These are phyloP conservation scores for Boletus bicolor DNA, from an alignment of 768 basidiomycete species.

Conservation along the genomic window DNA sequence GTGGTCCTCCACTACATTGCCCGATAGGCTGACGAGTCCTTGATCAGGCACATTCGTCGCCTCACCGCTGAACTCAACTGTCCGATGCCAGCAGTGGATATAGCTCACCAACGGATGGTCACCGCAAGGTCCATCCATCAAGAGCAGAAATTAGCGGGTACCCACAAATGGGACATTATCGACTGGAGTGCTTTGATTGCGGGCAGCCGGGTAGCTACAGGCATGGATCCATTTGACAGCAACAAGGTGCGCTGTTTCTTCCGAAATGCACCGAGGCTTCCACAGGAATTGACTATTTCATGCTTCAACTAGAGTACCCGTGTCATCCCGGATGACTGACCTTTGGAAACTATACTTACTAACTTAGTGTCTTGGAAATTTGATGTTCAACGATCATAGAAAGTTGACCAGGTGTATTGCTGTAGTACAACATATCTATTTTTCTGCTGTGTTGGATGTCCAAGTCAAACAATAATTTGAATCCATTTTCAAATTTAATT, in stretches of 20 bases:
- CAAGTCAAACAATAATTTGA: neutral
- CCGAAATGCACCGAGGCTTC: neutral
- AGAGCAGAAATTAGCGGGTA: conserved; percentile 41
- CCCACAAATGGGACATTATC: conserved; percentile 51
- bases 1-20: neutral
- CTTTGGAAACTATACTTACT: neutral
- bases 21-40: conserved; percentile 1
- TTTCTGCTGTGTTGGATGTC: neutral
- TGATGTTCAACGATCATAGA: neutral
- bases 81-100: conserved; percentile 70
- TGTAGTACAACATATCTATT: neutral
- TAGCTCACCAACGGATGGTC: conserved; percentile 74
- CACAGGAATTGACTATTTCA: neutral
- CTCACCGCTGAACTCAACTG: conserved; percentile 62
- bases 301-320: conserved; percentile 9
- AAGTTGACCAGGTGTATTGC: neutral
- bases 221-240: conserved; percentile 47
- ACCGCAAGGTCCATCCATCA: conserved; percentile 73
- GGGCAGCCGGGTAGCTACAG: conserved; percentile 72
- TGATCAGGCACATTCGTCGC: conserved; percentile 59
- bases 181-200: conserved; percentile 86
- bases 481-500: too few relatives aligned
- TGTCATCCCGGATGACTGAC: conserved; percentile 25
- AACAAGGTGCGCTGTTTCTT: conserved; percentile 27
- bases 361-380: neutral